phyloP scores from a whole-genome alignment of 164 flowering plant genomes.

The Umbellularia californica region DNA sequence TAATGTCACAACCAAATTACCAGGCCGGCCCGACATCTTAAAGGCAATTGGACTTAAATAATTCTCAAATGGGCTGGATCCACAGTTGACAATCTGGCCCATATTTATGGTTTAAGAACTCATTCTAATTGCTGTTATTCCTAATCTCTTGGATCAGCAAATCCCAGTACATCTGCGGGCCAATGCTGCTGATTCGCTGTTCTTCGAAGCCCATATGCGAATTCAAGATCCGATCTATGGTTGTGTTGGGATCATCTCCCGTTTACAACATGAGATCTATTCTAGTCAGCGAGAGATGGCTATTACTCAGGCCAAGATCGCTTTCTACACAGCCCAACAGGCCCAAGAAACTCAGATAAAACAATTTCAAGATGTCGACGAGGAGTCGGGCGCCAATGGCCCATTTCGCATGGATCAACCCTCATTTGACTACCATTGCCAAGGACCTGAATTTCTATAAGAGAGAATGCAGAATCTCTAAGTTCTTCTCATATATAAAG shows the following conservation, averaged over 20 bases:
- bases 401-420: background rate
- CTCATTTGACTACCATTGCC: background rate
- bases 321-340: conserved; percentile 13
- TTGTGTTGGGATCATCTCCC: conserved; percentile 23
- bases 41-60: too few species aligned
- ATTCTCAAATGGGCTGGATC: too few species aligned
- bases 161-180: conserved; percentile 22
- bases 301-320: conserved; percentile 16
- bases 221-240: conserved; percentile 36
- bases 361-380: background rate
- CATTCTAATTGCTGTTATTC: too few species aligned
- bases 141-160: conserved; percentile 17
- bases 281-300: conserved; percentile 17
- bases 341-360: background rate
- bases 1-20: too few species aligned
- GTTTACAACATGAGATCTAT: conserved; percentile 27
- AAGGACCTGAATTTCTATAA: too few species aligned
- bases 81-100: too few species aligned
- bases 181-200: conserved; percentile 32
- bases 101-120: too few species aligned
- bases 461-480: too few species aligned
- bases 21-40: too few species aligned
- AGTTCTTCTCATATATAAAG: too few species aligned
- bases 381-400: background rate
- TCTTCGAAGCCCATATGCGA: conserved; percentile 21